These are phyloP conservation scores for Tylopilus cervinicoccineus DNA, from an alignment of 768 basidiomycete species.

Conservation along the genomic window DNA sequence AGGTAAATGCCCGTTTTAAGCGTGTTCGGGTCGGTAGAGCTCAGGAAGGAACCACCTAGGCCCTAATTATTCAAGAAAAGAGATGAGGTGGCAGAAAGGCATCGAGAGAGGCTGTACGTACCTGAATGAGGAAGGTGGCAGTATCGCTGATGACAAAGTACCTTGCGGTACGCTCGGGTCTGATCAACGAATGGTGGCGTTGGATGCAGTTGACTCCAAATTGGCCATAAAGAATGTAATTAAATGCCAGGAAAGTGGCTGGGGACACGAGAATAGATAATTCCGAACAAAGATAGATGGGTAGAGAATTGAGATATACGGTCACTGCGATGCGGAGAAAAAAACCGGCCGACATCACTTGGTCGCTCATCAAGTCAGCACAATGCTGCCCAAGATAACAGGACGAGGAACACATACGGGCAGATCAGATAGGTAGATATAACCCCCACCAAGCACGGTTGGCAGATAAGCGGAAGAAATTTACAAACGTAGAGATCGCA, in stretches of 20 bases:
- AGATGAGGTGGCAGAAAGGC: background rate
- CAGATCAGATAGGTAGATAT: conserved; percentile 29
- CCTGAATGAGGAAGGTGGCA: conserved; percentile 28
- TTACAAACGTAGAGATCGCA: conserved; percentile 3
- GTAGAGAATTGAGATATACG: conserved; percentile 18
- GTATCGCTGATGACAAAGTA: conserved; percentile 29
- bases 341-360: conserved; percentile 23
- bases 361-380: background rate
- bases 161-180: conserved; percentile 21
- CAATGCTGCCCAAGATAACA: background rate
- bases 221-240: conserved; percentile 32
- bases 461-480: conserved; percentile 18
- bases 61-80: conserved; percentile 10
- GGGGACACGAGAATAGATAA: conserved; percentile 27
- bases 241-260: conserved; percentile 30
- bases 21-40: conserved; percentile 3
- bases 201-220: conserved; percentile 19
- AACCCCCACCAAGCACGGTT: conserved; percentile 30
- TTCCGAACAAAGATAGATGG: conserved; percentile 13
- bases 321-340: conserved; percentile 16
- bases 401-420: conserved; percentile 10
- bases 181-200: conserved; percentile 19
- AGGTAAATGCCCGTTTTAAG: conserved; percentile 11
- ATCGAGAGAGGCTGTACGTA: background rate
- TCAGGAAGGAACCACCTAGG: conserved; percentile 19